A percentile compares a stretch with the other conserved stretches of the same genome.
phyloP scores from a whole-genome alignment of 2,329 filamentous ascomycete species.

The Boeremia lycopersici region DNA sequence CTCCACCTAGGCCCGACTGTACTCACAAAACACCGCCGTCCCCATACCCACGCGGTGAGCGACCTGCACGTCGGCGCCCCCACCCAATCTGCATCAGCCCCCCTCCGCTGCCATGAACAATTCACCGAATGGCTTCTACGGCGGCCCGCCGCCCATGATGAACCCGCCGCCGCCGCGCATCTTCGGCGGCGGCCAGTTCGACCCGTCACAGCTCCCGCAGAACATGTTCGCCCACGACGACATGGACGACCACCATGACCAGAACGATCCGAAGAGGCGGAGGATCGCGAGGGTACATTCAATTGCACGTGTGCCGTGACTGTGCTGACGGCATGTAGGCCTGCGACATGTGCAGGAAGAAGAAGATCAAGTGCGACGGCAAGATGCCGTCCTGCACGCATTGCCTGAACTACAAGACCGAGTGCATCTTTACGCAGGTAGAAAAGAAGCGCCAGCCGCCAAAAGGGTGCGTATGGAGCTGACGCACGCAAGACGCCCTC shows the following conservation, averaged over 20 bases:
- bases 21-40: slow-evolving; percentile 32
- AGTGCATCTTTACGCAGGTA: slow-evolving; percentile 95
- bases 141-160: slow-evolving; percentile 46
- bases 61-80: too few relatives aligned
- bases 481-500: background rate
- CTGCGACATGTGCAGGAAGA: slow-evolving; percentile 95
- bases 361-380: slow-evolving; percentile 97
- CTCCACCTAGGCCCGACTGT: slow-evolving; percentile 20
- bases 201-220: slow-evolving; percentile 46
- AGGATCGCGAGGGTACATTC: slow-evolving; percentile 78
- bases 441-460: slow-evolving; percentile 98
- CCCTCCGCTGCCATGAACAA: slow-evolving; percentile 37
- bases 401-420: slow-evolving; percentile 97
- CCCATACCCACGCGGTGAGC: slow-evolving; percentile 8
- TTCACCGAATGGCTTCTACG: slow-evolving; percentile 43
- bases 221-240: slow-evolving; percentile 57
- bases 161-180: slow-evolving; percentile 47
- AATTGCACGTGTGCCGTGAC: slow-evolving; percentile 7
- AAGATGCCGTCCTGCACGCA: slow-evolving; percentile 94
- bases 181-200: slow-evolving; percentile 46
- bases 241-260: slow-evolving; percentile 62
- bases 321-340: slow-evolving; percentile 61
- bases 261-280: slow-evolving; percentile 78
- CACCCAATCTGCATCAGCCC: background rate
- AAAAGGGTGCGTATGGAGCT: slow-evolving; percentile 77